These are phyloP conservation scores for Colletotrichum noveboracense DNA, from an alignment of 2,329 filamentous ascomycete genomes.

Conservation along the genomic window DNA sequence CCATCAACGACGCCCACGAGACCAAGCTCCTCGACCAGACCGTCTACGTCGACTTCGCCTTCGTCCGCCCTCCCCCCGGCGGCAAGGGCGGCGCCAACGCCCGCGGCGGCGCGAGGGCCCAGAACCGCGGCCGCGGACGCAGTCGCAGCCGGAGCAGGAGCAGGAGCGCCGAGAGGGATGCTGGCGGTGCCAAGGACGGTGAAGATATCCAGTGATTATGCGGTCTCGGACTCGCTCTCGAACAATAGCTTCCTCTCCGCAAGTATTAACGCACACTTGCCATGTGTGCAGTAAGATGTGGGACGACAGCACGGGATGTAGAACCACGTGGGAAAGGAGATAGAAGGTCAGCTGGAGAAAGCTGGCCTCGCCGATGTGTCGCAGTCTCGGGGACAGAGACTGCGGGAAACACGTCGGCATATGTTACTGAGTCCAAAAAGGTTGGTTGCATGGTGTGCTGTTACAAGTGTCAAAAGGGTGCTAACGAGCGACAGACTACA, in stretches of 20 bases:
- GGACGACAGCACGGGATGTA: not conserved
- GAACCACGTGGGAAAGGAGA: not conserved
- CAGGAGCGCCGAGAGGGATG: slow-evolving; percentile 23
- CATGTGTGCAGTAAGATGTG: not conserved
- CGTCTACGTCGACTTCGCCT: slow-evolving; percentile 82
- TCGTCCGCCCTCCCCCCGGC: slow-evolving; percentile 77
- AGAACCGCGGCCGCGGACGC: slow-evolving; percentile 35
- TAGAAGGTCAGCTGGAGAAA: not conserved
- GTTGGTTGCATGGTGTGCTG: not conserved
- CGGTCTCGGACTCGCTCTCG: not conserved
- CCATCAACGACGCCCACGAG: slow-evolving; percentile 79
- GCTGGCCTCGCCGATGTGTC: slow-evolving; percentile 19
- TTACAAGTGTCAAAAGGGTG: not conserved
- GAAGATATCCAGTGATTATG: not conserved
- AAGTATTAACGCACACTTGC: not conserved
- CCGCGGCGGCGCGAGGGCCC: slow-evolving; percentile 44
- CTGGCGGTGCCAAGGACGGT: not conserved
- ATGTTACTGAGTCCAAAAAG: not conserved
- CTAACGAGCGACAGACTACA: not conserved
- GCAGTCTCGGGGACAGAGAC: not conserved
- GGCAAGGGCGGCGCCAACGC: slow-evolving; percentile 28
- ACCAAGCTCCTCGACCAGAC: slow-evolving; percentile 83
- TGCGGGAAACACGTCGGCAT: slow-evolving; percentile 13
- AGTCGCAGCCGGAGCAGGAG: slow-evolving; percentile 51
- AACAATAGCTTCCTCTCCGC: not conserved